Conservation (phyloP, 1,284 basidiomycete species). For the Marasmius oreades region DNA sequence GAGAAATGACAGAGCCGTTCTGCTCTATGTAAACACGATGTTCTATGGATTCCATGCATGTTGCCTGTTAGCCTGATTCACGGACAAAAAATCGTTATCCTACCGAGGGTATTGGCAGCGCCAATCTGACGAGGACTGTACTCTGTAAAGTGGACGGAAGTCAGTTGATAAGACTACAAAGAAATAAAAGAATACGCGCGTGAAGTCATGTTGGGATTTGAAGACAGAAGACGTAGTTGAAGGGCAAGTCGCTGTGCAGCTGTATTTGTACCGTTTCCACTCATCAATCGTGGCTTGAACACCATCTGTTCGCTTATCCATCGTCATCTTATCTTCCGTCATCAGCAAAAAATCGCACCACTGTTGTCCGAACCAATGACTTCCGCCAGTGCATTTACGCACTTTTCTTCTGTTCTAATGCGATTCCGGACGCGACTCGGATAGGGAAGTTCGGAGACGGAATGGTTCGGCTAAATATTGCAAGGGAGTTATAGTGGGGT, state of each 20-base stretch:
- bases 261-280: constrained; percentile 33
- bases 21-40: constrained; percentile 95
- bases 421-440: neutral
- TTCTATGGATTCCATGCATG: constrained; percentile 50
- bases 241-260: constrained; percentile 48
- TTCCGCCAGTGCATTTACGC: constrained; percentile 2
- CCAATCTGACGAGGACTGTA: constrained; percentile 79
- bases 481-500: neutral
- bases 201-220: constrained; percentile 49
- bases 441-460: neutral
- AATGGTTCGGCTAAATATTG: neutral
- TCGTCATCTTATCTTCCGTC: constrained; percentile 10
- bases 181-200: constrained; percentile 39
- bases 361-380: constrained; percentile 1
- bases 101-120: constrained; percentile 91
- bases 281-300: constrained; percentile 25
- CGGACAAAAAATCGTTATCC: constrained; percentile 22
- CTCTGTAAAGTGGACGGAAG: constrained; percentile 35
- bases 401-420: neutral
- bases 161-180: too few species aligned
- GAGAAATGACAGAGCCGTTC: constrained; percentile 80
- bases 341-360: constrained; percentile 11
- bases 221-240: constrained; percentile 54
- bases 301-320: constrained; percentile 2
- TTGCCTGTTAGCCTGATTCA: constrained; percentile 14